phyloP scores from a whole-genome alignment of 371 early-diverging fungal species.

The Actinomortierella wolfii region DNA sequence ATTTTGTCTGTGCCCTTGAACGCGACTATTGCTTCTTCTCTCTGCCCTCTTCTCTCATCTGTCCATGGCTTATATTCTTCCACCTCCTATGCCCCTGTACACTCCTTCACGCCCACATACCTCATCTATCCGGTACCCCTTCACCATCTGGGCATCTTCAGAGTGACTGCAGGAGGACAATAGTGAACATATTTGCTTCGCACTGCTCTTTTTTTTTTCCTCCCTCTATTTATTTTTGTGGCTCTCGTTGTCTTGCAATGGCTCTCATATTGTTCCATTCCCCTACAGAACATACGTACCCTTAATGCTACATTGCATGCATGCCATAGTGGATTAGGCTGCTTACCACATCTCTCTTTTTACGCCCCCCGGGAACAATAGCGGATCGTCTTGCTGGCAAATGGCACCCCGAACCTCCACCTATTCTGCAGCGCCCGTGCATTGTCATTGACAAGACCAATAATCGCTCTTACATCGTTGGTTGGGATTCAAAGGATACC shows the following conservation, averaged over 20 bases:
- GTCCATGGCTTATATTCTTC: background rate
- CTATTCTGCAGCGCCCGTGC: slow-evolving; percentile 39
- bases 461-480: slow-evolving; percentile 42
- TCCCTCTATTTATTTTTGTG: background rate
- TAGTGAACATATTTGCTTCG: background rate
- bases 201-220: background rate
- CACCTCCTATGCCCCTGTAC: background rate
- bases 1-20: background rate
- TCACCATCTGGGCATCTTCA: background rate
- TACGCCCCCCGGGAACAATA: background rate
- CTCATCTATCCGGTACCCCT: background rate
- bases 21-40: background rate
- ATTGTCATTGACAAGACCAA: slow-evolving; percentile 34
- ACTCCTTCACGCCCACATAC: background rate
- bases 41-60: background rate
- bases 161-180: slow-evolving; percentile 1
- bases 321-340: background rate
- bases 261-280: background rate
- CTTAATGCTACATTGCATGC: slow-evolving; percentile 2
- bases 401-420: slow-evolving; percentile 44
- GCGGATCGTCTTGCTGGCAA: slow-evolving; percentile 4
- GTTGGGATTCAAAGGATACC: slow-evolving; percentile 25
- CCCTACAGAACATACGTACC: background rate
- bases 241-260: background rate
- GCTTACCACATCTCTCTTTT: slow-evolving; percentile 34